phyloP scores from a whole-genome alignment of 2,329 filamentous ascomycete species.

The Xylariaceae sp. region DNA sequence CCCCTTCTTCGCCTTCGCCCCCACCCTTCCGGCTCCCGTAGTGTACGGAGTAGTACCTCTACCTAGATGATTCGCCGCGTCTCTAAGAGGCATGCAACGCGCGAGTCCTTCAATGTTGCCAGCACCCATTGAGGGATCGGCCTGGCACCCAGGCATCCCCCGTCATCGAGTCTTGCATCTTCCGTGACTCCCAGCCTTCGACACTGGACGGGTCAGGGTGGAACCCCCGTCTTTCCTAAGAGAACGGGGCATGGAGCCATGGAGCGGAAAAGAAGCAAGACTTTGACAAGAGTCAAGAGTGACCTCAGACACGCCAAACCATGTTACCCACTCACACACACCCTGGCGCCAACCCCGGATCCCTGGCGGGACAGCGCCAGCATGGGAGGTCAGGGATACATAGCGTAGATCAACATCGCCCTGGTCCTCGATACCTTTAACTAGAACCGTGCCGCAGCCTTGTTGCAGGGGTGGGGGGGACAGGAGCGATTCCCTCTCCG shows the following conservation, averaged over 20 bases:
- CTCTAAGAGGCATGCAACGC: constrained; percentile 22
- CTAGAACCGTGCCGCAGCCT: constrained; percentile 24
- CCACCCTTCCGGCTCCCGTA: constrained; percentile 23
- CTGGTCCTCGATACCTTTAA: constrained; percentile 27
- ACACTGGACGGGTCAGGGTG: constrained; percentile 22
- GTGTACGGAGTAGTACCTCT: too few relatives aligned
- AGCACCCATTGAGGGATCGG: constrained; percentile 29
- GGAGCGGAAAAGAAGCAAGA: constrained; percentile 22
- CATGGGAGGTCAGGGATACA: constrained; percentile 22
- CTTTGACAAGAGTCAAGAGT: constrained; percentile 14
- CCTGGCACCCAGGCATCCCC: constrained; percentile 26
- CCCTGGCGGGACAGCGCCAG: constrained; percentile 21
- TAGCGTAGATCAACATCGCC: constrained; percentile 23
- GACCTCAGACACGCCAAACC: constrained; percentile 29
- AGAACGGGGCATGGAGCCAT: constrained; percentile 16
- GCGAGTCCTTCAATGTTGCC: constrained; percentile 25
- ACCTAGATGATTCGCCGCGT: constrained; percentile 27
- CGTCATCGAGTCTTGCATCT: constrained; percentile 27
- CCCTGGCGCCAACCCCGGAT: constrained; percentile 26
- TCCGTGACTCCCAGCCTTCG: constrained; percentile 23
- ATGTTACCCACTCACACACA: constrained; percentile 25
- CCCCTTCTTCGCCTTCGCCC: constrained; percentile 20
- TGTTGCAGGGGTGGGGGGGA: constrained; percentile 29
- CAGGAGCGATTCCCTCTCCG: constrained; percentile 25
- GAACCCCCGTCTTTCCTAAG: constrained; percentile 7